Percentiles rank a stretch among this genome's conserved stretches.
phyloP scores from a whole-genome alignment of 2,329 filamentous ascomycete genomes.

The Aspergillus glaucus region DNA sequence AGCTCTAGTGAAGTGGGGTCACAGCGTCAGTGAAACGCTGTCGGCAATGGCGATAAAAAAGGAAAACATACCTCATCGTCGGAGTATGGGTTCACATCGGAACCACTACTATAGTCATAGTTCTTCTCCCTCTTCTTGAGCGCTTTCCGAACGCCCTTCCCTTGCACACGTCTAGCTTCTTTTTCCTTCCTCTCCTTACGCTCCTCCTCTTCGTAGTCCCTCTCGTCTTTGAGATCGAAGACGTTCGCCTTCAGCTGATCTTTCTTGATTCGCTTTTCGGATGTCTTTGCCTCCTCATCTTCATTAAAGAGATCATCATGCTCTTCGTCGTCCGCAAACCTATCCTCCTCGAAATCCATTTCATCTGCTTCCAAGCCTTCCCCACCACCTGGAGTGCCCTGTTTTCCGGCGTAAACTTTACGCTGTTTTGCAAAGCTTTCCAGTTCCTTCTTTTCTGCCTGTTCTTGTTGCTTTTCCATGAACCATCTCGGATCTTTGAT shows the following conservation, averaged over 20 bases:
- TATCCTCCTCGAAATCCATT: constrained; percentile 63
- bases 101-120: constrained; percentile 74
- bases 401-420: constrained; percentile 42
- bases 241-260: constrained; percentile 83
- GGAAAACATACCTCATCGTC: constrained; percentile 41
- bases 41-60: constrained; percentile 15
- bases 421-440: constrained; percentile 47
- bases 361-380: constrained; percentile 56
- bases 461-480: constrained; percentile 54
- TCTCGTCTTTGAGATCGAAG: constrained; percentile 70
- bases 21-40: constrained; percentile 8
- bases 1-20: constrained; percentile 38
- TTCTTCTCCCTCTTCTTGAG: constrained; percentile 81
- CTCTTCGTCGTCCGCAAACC: constrained; percentile 86
- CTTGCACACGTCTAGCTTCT: constrained; percentile 61
- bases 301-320: constrained; percentile 70
- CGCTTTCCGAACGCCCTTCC: constrained; percentile 72
- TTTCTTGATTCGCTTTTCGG: constrained; percentile 65
- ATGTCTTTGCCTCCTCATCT: constrained; percentile 71
- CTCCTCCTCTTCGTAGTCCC: constrained; percentile 63
- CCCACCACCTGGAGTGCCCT: constrained; percentile 38
- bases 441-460: constrained; percentile 52
- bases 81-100: constrained; percentile 52
- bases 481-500: constrained; percentile 73
- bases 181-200: constrained; percentile 58